These are phyloP conservation scores for Boletus barrowsii DNA, from an alignment of 768 basidiomycete genomes.

Conservation along the genomic window DNA sequence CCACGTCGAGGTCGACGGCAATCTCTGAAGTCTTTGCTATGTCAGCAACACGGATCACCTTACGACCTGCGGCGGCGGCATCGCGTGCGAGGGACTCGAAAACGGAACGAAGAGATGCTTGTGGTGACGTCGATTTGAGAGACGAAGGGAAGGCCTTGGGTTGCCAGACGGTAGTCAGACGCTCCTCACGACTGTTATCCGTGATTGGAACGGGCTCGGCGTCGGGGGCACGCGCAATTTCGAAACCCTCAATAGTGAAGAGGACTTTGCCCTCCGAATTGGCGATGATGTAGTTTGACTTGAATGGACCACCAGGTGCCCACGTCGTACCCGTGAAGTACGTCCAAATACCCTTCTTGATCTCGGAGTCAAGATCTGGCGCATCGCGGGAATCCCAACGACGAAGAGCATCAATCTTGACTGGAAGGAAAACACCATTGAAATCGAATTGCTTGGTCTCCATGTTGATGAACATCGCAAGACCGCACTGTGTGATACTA, in stretches of 20 bases:
- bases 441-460: slow-evolving; percentile 31
- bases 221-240: slow-evolving; percentile 31
- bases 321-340: slow-evolving; percentile 25
- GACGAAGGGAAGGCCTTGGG: slow-evolving; percentile 26
- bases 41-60: slow-evolving; percentile 25
- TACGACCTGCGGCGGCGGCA: slow-evolving; percentile 19
- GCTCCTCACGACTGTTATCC: slow-evolving; percentile 27
- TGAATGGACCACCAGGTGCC: slow-evolving; percentile 24
- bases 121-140: slow-evolving; percentile 1
- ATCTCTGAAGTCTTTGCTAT: slow-evolving; percentile 20
- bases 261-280: slow-evolving; percentile 29
- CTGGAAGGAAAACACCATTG: slow-evolving; percentile 31
- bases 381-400: slow-evolving; percentile 29
- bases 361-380: slow-evolving; percentile 22
- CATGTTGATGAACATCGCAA: slow-evolving; percentile 30
- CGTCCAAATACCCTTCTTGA: slow-evolving; percentile 31
- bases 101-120: slow-evolving; percentile 10
- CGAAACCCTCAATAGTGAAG: slow-evolving; percentile 34
- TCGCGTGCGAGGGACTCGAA: slow-evolving; percentile 18
- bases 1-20: slow-evolving; percentile 13
- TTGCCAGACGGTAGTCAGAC: slow-evolving; percentile 33
- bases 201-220: slow-evolving; percentile 24
- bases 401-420: slow-evolving; percentile 29
- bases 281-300: slow-evolving; percentile 27
- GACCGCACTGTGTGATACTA: slow-evolving; percentile 32